These are phyloP conservation scores for Rhynchospora pubera DNA, from an alignment of 176 grass and related monocot genomes.

Conservation along the genomic window DNA sequence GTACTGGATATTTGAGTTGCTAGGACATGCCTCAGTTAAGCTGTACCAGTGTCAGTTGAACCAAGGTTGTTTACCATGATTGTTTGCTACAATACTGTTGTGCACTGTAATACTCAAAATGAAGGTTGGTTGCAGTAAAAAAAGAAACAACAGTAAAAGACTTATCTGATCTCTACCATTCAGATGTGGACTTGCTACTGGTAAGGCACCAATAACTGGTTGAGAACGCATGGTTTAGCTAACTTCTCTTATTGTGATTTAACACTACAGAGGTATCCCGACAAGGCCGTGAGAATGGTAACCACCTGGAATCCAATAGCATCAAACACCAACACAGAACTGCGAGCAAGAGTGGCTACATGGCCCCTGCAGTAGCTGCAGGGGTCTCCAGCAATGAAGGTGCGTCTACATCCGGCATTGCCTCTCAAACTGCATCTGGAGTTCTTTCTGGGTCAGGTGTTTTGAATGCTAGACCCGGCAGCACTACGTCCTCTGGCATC, in stretches of 20 bases:
- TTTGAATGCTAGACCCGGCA: slow-evolving; percentile 95
- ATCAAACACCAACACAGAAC: slow-evolving; percentile 52
- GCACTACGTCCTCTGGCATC: slow-evolving; percentile 88
- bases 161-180: not conserved
- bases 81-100: not conserved
- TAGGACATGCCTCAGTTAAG: not conserved
- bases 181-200: not conserved
- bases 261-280: slow-evolving; percentile 71
- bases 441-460: slow-evolving; percentile 98
- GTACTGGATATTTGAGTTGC: not conserved
- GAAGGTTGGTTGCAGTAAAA: not conserved
- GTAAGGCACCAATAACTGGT: not conserved
- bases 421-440: slow-evolving; percentile 89
- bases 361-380: slow-evolving; percentile 22
- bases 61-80: not conserved
- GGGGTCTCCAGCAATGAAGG: slow-evolving; percentile 57
- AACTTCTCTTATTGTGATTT: not conserved
- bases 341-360: slow-evolving; percentile 36
- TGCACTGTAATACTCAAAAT: not conserved
- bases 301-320: slow-evolving; percentile 38
- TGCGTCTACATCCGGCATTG: slow-evolving; percentile 76
- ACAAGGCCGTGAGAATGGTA: slow-evolving; percentile 81
- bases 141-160: not conserved
- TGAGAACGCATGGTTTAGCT: not conserved
- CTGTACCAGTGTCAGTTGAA: not conserved